phyloP scores from a whole-genome alignment of 371 early-diverging fungal genomes.

The Mucor saturninus region DNA sequence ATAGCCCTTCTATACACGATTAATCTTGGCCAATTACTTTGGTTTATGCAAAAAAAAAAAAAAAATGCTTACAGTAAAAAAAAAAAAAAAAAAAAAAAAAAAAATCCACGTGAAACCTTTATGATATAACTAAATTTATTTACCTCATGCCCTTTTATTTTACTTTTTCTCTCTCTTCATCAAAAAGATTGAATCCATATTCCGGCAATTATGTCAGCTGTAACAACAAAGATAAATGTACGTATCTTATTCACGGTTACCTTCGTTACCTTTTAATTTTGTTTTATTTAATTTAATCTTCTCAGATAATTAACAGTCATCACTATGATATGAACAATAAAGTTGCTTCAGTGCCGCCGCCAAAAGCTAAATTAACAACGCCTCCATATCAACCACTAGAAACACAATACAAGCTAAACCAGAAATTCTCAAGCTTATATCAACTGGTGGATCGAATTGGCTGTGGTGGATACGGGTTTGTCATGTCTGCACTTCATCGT shows the following conservation, averaged over 20 bases:
- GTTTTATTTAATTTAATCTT: no score
- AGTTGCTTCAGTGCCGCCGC: no score
- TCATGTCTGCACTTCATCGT: slow-evolving; percentile 55
- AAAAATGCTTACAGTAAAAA: neutral
- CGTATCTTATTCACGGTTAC: neutral
- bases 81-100: no score
- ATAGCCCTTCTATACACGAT: no score
- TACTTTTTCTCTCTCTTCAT: neutral
- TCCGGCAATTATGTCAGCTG: slow-evolving; percentile 3
- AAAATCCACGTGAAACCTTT: no score
- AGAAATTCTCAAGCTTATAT: slow-evolving; percentile 3
- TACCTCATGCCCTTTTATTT: no score
- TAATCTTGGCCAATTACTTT: no score
- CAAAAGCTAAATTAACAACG: neutral
- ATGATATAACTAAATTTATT: no score
- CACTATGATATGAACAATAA: no score
- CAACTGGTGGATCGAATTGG: slow-evolving; percentile 57
- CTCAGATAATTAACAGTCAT: no score
- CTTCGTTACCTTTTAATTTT: neutral
- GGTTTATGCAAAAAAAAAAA: slow-evolving; percentile 5
- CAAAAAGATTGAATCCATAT: no score
- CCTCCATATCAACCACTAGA: neutral
- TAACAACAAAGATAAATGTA: neutral
- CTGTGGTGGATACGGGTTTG: slow-evolving; percentile 75
- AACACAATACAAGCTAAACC: neutral